Evolutionary conservation across 1,139 yeast species (phyloP).

Genomic region (Pichia sp.): DNA sequence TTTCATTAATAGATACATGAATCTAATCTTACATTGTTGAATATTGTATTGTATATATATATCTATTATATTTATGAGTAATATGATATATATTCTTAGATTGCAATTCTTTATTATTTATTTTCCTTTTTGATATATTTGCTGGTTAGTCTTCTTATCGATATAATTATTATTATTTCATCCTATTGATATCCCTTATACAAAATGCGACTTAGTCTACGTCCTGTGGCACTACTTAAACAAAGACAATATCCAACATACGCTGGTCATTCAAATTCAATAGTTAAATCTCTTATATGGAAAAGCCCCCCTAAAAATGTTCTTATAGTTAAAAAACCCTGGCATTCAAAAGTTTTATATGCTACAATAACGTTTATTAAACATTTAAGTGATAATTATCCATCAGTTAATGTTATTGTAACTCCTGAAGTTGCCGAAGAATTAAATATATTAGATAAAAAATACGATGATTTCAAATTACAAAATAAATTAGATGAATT

Average conservation of each 20-base stretch:
- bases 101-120: no score
- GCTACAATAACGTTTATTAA: conserved; percentile 64
- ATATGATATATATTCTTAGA: no score
- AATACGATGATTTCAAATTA: conserved; percentile 16
- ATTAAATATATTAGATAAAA: conserved; percentile 33
- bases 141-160: no score
- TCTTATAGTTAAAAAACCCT: conserved; percentile 77
- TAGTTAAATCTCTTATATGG: conserved; percentile 41
- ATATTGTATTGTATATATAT: no score
- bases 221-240: conserved; percentile 13
- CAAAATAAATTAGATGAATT: background rate
- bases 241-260: conserved; percentile 27
- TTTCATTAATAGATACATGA: no score
- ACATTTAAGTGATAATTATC: conserved; percentile 50
- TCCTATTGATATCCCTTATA: background rate
- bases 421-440: conserved; percentile 74
- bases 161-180: background rate
- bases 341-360: conserved; percentile 57
- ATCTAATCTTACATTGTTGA: no score
- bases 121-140: no score
- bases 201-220: background rate
- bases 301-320: conserved; percentile 57
- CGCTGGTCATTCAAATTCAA: conserved; percentile 34
- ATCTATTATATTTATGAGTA: no score
- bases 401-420: conserved; percentile 70